Evolutionary conservation across 495 filamentous ascomycete genomes (phyloP), one percentile per base, ranked within the genome.

Genomic region (Penicillium pancosmium): DNA sequence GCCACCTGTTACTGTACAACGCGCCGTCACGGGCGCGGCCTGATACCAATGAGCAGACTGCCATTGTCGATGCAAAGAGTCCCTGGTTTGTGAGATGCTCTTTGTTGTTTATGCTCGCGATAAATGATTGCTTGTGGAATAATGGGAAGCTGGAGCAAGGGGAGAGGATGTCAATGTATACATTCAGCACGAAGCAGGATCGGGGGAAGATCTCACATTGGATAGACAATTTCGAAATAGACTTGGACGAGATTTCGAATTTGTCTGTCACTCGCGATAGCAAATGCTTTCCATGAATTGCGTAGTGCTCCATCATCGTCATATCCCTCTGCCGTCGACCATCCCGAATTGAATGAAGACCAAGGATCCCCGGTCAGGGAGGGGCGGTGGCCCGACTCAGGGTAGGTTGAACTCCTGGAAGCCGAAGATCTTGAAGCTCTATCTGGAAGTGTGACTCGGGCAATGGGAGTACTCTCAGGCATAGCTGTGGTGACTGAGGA

Each of bases 51-150:
- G 80, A 73, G 50, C 80, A 82, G 10, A 77, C 73, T 12, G 79
- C 76, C 80, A 82, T 82, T 21, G 75, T 67, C 2, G 73, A 74
- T 18, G 77, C 78, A 67, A 82, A 82, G 41, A 81, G 68, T 16
- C 68, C 62, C 41, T 69, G 71, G 52, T 78, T 73, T 25, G 61
- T 56, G n/a, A 74, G 67, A 59, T 82, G 70, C 25, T 80, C 75
- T 23, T 71, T 56, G 46, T 66, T 65, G 41, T 67, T 60, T 16
- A 82, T 62, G 48, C 64, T 68, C 25, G 69, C 66, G 3, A 73
- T 59, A 27, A 81, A 66, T 43, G 73, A 73, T 47, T 68, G 68
- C 19, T 65, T 73, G 66, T 82, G 78, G 59, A 83, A 83, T 8
- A 82, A 60, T 2, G 80, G 80, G 53, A 78, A 82, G 49, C 78